phyloP scores from a whole-genome alignment of 1,139 yeast species.

The Spathaspora sp. region DNA sequence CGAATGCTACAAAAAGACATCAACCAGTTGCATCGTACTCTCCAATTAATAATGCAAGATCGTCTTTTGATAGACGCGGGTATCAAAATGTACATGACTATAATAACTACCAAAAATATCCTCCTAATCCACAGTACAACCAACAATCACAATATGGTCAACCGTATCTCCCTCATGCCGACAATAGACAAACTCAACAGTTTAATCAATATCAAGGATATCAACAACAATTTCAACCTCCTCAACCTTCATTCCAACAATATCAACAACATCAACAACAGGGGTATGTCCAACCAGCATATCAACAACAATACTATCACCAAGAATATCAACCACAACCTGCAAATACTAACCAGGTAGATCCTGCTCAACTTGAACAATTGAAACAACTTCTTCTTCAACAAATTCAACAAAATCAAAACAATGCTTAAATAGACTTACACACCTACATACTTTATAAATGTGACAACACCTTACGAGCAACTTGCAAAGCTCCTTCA shows the following conservation, averaged over 20 bases:
- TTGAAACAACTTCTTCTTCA: slow-evolving; percentile 17
- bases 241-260: slow-evolving; percentile 3
- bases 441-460: too few relatives aligned
- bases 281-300: slow-evolving; percentile 1
- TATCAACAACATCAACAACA: background rate
- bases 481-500: slow-evolving; percentile 50
- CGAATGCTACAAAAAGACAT: slow-evolving; percentile 4
- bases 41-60: slow-evolving; percentile 7
- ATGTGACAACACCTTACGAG: slow-evolving; percentile 36
- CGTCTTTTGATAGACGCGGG: slow-evolving; percentile 5
- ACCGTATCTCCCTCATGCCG: slow-evolving; percentile 12
- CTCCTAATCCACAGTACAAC: too few relatives aligned
- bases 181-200: slow-evolving; percentile 4
- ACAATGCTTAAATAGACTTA: slow-evolving; percentile 7
- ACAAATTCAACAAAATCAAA: slow-evolving; percentile 12
- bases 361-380: slow-evolving; percentile 18
- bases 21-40: slow-evolving; percentile 12
- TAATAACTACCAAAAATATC: slow-evolving; percentile 8
- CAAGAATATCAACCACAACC: slow-evolving; percentile 6
- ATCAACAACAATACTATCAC: slow-evolving; percentile 9
- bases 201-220: slow-evolving; percentile 5
- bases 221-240: slow-evolving; percentile 4
- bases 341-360: slow-evolving; percentile 11
- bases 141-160: slow-evolving; percentile 12
- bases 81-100: background rate